Evolutionary conservation across 345 rosid species (phyloP).

Genomic region (Psidium friedrichsthalianum): DNA sequence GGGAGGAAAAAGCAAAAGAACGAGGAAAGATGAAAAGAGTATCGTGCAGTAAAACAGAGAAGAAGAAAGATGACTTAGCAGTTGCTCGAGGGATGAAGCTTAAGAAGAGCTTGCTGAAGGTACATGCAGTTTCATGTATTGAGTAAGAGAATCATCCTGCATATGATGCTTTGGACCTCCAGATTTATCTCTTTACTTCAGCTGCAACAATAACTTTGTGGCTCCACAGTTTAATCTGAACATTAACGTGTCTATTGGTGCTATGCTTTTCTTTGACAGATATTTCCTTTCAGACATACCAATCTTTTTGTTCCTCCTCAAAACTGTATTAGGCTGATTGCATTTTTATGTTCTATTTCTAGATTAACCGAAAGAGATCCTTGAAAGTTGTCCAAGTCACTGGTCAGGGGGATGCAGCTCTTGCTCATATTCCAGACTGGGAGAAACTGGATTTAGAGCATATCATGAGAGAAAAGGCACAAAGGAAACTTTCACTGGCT

Average conservation of each 20-base stretch:
- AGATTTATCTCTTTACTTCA: neutral
- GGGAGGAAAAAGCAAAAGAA: slow-evolving; percentile 15
- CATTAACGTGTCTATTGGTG: neutral
- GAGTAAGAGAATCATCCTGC: neutral
- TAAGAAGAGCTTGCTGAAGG: slow-evolving; percentile 50
- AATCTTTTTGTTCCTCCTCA: neutral
- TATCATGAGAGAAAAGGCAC: slow-evolving; percentile 39
- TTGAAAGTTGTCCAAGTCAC: slow-evolving; percentile 12
- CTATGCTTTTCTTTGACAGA: neutral
- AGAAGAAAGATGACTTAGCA: slow-evolving; percentile 10
- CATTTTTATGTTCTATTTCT: neutral
- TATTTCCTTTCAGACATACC: neutral
- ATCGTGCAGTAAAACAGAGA: slow-evolving; percentile 10
- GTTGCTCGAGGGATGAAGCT: slow-evolving; percentile 24
- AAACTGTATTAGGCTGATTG: neutral
- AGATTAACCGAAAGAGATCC: slow-evolving; percentile 61
- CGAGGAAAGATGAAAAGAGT: slow-evolving; percentile 21
- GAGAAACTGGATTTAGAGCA: slow-evolving; percentile 52
- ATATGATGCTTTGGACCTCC: neutral
- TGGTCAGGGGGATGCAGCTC: slow-evolving; percentile 11
- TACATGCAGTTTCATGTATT: slow-evolving; percentile 6
- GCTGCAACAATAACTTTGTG: neutral
- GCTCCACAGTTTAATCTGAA: neutral
- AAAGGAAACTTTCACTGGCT: slow-evolving; percentile 50
- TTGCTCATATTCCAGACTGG: slow-evolving; percentile 27